A percentile compares a stretch with the other conserved stretches of the same genome.
These are phyloP conservation scores for Coemansia sp. DNA, from an alignment of 192 early-diverging fungal genomes.

Conservation along the genomic window DNA sequence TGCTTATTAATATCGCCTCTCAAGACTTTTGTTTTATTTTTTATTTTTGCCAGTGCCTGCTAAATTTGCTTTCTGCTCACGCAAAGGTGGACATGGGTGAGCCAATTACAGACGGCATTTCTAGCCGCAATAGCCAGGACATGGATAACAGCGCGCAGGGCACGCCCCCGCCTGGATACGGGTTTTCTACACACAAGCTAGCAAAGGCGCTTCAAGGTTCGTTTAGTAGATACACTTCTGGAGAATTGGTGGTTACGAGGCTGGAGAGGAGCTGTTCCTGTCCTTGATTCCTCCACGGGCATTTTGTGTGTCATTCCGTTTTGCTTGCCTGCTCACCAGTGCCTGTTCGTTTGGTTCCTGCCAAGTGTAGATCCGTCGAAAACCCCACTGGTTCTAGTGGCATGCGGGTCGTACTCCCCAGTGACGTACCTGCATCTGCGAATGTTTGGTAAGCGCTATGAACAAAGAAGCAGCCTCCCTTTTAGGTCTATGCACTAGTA, in stretches of 20 bases:
- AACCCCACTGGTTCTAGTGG: constrained; percentile 85
- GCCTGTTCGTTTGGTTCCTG: neutral
- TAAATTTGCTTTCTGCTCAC: neutral
- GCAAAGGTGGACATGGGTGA: constrained; percentile 27
- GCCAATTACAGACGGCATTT: constrained; percentile 55
- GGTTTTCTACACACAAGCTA: constrained; percentile 48
- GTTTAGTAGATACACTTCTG: neutral
- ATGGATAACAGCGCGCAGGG: constrained; percentile 20
- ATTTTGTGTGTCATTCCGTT: neutral
- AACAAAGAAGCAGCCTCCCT: neutral
- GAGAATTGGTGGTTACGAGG: neutral
- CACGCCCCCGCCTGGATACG: constrained; percentile 52
- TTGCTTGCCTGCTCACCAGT: neutral
- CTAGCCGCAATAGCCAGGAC: constrained; percentile 23
- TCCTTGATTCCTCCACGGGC: neutral
- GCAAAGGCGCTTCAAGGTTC: constrained; percentile 48
- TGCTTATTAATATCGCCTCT: too few relatives aligned
- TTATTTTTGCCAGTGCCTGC: neutral
- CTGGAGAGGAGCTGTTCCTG: neutral
- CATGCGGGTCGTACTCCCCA: constrained; percentile 96
- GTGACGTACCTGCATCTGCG: constrained; percentile 96
- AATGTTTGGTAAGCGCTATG: constrained; percentile 87
- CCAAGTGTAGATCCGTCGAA: constrained; percentile 40
- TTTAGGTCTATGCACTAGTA: neutral
- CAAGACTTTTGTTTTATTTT: neutral